Base-by-base conservation (phyloP, 2,329 filamentous ascomycete genomes). In the Amylocarpus encephaloides region DNA sequence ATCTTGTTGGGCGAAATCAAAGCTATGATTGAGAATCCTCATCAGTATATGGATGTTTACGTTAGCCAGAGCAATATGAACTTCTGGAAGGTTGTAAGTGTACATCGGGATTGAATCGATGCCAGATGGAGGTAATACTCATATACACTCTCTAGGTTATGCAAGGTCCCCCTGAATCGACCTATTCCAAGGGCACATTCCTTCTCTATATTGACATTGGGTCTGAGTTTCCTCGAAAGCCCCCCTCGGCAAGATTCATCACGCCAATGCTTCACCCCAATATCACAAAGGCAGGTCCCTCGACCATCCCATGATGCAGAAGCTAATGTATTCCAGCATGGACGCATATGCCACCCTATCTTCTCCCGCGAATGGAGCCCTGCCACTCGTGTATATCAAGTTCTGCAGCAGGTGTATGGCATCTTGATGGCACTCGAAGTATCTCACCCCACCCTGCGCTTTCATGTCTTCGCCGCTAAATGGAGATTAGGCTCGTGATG, bases 81-180 rank as follows among this genome's bases (percentile, higher is more conserved):
- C 6, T 58, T 61, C 46, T 86, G 83, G 83, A 77, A 81, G 52
- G 73, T 85, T 51, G 42, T 43, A 7, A 34, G 42, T 43, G 7
- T 7, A 26, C 7, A 26, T 7, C 22, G 4, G 22, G 4, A 26
- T 26, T 26, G 4, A 4, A 26, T 26, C 22, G 7, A 26, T 34
- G n/a, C 32, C 32, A 34, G 32, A 34, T 10, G 12, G 11, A 13
- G 34, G 34, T 16, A 13, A 36, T 13, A 36, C 34, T 36, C 12
- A 36, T 16, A 36, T 13, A 5, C 12, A 36, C 12, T 13, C 34
- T 26, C 22, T 18, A 34, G 42, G 67, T 73, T 51, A 80, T 86
- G 73, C 73, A 80, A 36, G 82, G 80, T 1, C 83, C 82, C 1
- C 72, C 78, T 46, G 73, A 75, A 30, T 83, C 82, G 18, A 71